Evolutionary conservation across 768 basidiomycete genomes (phyloP).

Genomic region (Fomitopsis serialis): DNA sequence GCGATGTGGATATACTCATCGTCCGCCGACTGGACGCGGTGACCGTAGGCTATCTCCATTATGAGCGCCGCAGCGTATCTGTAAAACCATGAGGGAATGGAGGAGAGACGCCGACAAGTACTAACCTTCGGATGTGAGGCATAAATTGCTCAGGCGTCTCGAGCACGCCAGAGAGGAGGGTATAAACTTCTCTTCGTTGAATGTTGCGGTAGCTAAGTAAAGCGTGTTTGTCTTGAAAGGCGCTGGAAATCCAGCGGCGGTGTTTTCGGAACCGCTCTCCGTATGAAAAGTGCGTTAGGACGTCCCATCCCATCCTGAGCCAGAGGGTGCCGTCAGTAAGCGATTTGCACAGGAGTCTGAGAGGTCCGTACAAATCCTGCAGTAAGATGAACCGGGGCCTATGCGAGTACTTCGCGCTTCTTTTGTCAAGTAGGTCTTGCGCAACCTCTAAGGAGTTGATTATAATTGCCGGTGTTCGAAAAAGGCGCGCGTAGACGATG

Average conservation of each 20-base stretch:
- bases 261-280: slow-evolving; percentile 18
- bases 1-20: slow-evolving; percentile 13
- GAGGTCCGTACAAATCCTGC: slow-evolving; percentile 17
- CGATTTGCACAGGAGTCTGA: neutral
- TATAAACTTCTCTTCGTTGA: slow-evolving; percentile 12
- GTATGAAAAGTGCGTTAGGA: slow-evolving; percentile 14
- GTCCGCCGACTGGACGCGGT: slow-evolving; percentile 5
- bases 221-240: slow-evolving; percentile 7
- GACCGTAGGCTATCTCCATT: slow-evolving; percentile 10
- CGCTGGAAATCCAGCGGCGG: slow-evolving; percentile 16
- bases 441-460: slow-evolving; percentile 20
- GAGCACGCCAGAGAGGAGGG: slow-evolving; percentile 6
- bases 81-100: neutral
- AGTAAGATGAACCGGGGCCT: slow-evolving; percentile 16
- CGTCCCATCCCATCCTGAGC: slow-evolving; percentile 20
- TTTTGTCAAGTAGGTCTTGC: slow-evolving; percentile 22
- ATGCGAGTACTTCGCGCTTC: slow-evolving; percentile 22
- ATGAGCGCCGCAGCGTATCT: slow-evolving; percentile 1
- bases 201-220: slow-evolving; percentile 11
- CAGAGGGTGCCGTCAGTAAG: neutral
- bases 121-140: slow-evolving; percentile 13
- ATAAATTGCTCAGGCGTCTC: slow-evolving; percentile 9
- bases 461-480: slow-evolving; percentile 17
- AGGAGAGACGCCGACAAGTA: neutral
- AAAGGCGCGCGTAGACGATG: slow-evolving; percentile 13